Conservation (phyloP, 129 eudicot species). For the Arctium lappa region DNA sequence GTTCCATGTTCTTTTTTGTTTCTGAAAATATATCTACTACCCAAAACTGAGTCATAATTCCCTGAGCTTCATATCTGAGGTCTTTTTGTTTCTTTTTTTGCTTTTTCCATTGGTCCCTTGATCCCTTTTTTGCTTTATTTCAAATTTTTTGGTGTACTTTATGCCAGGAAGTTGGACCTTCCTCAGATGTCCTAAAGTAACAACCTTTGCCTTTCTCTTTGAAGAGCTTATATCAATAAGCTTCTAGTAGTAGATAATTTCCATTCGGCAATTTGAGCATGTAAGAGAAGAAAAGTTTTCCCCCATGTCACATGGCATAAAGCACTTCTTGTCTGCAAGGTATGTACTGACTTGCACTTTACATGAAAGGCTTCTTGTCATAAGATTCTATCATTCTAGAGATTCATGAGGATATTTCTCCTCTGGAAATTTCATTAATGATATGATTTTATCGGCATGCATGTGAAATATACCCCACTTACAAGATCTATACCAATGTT, state of each 20-base stretch:
- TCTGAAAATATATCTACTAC: not conserved
- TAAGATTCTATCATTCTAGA: constrained; percentile 21
- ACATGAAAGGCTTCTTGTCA: constrained; percentile 21
- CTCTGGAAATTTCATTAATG: not conserved
- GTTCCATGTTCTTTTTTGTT: not conserved
- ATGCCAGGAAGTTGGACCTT: constrained; percentile 10
- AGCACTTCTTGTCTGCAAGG: constrained; percentile 26
- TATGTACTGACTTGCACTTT: constrained; percentile 21
- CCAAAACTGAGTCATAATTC: not conserved
- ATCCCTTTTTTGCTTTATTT: constrained; percentile 11
- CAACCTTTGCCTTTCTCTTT: constrained; percentile 2
- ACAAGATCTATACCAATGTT: not conserved
- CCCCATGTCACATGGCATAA: constrained; percentile 1
- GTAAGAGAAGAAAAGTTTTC: constrained; percentile 8
- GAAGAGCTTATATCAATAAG: constrained; percentile 17
- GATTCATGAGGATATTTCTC: constrained; percentile 22
- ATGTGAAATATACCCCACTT: not conserved
- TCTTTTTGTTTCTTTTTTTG: not conserved
- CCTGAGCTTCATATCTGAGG: not conserved
- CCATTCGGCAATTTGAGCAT: constrained; percentile 14
- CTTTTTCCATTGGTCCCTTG: not conserved
- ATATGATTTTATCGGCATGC: constrained; percentile 12
- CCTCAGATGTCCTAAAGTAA: not conserved
- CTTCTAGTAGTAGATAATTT: constrained; percentile 5
- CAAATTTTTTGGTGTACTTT: constrained; percentile 10